Conservation (phyloP, 192 early-diverging fungal species). For the Chytriomyces sp. region DNA sequence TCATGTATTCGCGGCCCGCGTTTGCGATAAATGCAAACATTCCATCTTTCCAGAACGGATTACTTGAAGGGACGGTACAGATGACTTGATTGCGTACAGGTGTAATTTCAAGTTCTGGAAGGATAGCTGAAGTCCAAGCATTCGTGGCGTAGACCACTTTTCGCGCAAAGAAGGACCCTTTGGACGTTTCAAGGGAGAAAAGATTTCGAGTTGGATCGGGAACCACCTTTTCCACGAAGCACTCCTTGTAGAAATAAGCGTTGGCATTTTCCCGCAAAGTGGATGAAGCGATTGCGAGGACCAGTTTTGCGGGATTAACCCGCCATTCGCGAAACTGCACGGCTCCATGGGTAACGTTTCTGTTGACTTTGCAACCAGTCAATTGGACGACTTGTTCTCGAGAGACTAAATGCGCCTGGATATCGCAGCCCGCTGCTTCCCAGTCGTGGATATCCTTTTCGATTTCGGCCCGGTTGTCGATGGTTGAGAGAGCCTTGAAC, state of each 20-base stretch:
- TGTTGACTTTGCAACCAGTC: neutral
- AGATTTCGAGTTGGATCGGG: neutral
- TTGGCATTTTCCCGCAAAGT: neutral
- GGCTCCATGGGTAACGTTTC: neutral
- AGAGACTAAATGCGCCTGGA: neutral
- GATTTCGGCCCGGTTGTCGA: neutral
- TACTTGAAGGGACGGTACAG: conserved; percentile 36
- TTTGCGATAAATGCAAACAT: conserved; percentile 20
- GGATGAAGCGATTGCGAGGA: conserved; percentile 5
- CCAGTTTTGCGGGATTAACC: conserved; percentile 1
- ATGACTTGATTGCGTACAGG: conserved; percentile 62
- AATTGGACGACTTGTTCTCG: neutral
- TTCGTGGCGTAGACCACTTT: conserved; percentile 56
- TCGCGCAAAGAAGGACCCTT: neutral
- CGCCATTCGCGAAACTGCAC: neutral
- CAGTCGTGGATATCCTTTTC: neutral
- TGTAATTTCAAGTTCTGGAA: conserved; percentile 43
- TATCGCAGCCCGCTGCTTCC: neutral
- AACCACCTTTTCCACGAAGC: neutral
- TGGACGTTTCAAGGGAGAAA: neutral
- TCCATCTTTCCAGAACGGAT: neutral
- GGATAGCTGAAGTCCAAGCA: conserved; percentile 46
- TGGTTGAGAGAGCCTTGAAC: neutral
- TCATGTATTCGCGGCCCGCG: conserved; percentile 56
- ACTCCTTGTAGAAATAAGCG: neutral